phyloP scores from a whole-genome alignment of 768 basidiomycete species.

The Tricholoma bakamatsutake region DNA sequence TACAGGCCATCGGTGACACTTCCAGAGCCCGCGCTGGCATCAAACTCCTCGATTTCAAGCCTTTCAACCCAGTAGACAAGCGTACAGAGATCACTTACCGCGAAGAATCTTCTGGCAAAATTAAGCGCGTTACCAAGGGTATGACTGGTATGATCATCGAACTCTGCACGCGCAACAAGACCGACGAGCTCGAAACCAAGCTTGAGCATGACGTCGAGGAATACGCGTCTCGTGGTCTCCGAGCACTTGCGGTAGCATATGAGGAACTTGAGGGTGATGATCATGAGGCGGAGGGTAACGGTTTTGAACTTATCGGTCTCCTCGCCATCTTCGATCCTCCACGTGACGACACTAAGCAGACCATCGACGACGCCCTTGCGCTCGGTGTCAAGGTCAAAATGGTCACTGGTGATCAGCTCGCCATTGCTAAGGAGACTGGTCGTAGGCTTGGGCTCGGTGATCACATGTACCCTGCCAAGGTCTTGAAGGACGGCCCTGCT shows the following conservation, averaged over 20 bases:
- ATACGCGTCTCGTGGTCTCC: slow-evolving; percentile 92
- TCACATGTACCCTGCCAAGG: slow-evolving; percentile 99
- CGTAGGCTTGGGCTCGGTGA: slow-evolving; percentile 97
- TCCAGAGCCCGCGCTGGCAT: slow-evolving; percentile 82
- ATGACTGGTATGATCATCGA: slow-evolving; percentile 99
- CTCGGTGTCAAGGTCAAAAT: slow-evolving; percentile 99
- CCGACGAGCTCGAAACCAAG: slow-evolving; percentile 82
- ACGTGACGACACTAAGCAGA: slow-evolving; percentile 97
- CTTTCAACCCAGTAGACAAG: slow-evolving; percentile 99
- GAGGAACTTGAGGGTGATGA: slow-evolving; percentile 88
- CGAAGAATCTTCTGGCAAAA: slow-evolving; percentile 88
- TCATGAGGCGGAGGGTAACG: slow-evolving; percentile 84
- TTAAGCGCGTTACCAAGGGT: slow-evolving; percentile 99
- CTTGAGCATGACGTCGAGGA: slow-evolving; percentile 96
- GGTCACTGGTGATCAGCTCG: slow-evolving; percentile 99
- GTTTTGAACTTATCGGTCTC: slow-evolving; percentile 95
- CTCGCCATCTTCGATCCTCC: slow-evolving; percentile 98
- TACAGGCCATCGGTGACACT: slow-evolving; percentile 69
- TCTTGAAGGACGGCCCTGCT: slow-evolving; percentile 94
- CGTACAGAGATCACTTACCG: slow-evolving; percentile 98
- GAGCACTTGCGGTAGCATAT: slow-evolving; percentile 92
- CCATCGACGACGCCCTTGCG: slow-evolving; percentile 92
- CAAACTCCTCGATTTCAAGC: slow-evolving; percentile 97
- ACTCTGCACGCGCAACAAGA: slow-evolving; percentile 96
- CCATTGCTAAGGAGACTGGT: slow-evolving; percentile 98